phyloP scores from a whole-genome alignment of 352 stramenopile genomes.

The Blastocystis sp. region DNA sequence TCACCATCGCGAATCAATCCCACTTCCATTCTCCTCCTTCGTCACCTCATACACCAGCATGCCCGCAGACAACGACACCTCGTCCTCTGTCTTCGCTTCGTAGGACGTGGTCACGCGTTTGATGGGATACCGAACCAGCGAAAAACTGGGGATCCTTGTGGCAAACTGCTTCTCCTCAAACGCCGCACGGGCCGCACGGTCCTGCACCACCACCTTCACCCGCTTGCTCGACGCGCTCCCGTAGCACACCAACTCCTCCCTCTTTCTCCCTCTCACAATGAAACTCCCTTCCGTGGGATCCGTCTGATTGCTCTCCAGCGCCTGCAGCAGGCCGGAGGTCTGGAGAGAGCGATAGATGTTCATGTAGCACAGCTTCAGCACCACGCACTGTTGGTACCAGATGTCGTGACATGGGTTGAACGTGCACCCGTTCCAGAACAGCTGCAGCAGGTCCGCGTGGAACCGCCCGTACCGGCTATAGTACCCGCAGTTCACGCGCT shows the following conservation, averaged over 20 bases:
- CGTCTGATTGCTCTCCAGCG: neutral
- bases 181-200: neutral
- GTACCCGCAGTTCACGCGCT: constrained; percentile 26
- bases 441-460: constrained; percentile 18
- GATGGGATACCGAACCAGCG: constrained; percentile 20
- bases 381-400: constrained; percentile 64
- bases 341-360: constrained; percentile 12
- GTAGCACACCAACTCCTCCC: neutral
- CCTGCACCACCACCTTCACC: neutral
- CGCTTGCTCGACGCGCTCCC: neutral
- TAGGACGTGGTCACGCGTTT: neutral
- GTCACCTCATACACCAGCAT: neutral
- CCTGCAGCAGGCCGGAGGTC: neutral
- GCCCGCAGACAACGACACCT: neutral
- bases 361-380: constrained; percentile 66
- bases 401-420: constrained; percentile 59
- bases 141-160: neutral
- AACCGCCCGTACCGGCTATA: constrained; percentile 11
- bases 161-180: constrained; percentile 1
- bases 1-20: neutral
- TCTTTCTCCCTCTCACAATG: constrained; percentile 6
- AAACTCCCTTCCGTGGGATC: neutral
- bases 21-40: neutral
- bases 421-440: constrained; percentile 60
- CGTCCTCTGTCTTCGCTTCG: constrained; percentile 10